Conservation (phyloP, 345 rosid genomes). For the Isatis tinctoria region DNA sequence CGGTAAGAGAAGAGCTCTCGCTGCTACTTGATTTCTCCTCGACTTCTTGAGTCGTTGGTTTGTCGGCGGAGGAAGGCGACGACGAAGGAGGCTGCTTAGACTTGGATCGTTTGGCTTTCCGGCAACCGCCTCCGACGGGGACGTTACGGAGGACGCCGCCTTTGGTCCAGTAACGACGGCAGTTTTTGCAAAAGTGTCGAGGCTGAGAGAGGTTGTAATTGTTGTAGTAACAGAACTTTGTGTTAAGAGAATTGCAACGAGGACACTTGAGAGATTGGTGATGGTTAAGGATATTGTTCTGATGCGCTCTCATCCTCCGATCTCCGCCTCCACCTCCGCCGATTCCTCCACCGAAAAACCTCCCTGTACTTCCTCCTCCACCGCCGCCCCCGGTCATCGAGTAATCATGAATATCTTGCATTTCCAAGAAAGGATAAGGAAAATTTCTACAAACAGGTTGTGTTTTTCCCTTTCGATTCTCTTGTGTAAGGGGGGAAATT, state of each 20-base stretch:
- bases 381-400: constrained; percentile 25
- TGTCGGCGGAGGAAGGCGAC: constrained; percentile 10
- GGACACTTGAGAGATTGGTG: constrained; percentile 91
- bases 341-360: constrained; percentile 22
- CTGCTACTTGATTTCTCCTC: constrained; percentile 51
- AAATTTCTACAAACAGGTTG: background rate
- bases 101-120: constrained; percentile 58
- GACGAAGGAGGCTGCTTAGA: constrained; percentile 26
- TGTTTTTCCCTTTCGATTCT: background rate
- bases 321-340: constrained; percentile 50
- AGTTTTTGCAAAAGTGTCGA: constrained; percentile 93
- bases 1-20: constrained; percentile 83
- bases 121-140: constrained; percentile 64
- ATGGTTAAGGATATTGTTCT: constrained; percentile 40
- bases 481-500: background rate
- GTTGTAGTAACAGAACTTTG: constrained; percentile 97
- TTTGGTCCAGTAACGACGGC: constrained; percentile 98
- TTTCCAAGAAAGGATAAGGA: background rate
- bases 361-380: constrained; percentile 19
- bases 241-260: constrained; percentile 84
- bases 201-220: constrained; percentile 99
- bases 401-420: constrained; percentile 36
- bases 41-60: constrained; percentile 8
- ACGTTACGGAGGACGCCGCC: constrained; percentile 98
- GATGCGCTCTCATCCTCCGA: constrained; percentile 68